Conservation (phyloP, 441 rosid genomes). For the Eutrema salsugineum region DNA sequence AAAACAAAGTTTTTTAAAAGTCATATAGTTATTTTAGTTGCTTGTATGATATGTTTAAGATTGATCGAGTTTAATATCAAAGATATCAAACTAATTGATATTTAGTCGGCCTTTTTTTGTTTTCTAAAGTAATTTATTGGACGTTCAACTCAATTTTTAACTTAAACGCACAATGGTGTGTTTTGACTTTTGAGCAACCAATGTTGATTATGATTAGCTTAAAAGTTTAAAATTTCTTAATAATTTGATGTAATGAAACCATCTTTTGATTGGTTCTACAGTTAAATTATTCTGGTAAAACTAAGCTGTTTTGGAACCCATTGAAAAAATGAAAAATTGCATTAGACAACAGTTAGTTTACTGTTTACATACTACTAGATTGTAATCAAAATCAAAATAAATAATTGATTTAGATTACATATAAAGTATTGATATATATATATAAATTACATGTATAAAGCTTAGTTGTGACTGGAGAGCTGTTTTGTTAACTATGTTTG, state of each 20-base stretch:
- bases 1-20: not conserved
- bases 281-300: not conserved
- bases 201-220: not conserved
- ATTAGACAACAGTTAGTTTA: not conserved
- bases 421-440: constrained; percentile 3
- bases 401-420: not conserved
- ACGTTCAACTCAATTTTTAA: constrained; percentile 10
- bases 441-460: constrained; percentile 22
- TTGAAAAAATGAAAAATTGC: not conserved
- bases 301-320: not conserved
- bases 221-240: not conserved
- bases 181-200: too few species aligned
- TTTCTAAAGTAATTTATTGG: not conserved
- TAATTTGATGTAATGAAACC: not conserved
- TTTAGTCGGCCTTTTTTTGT: too few species aligned
- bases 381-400: not conserved
- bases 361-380: not conserved
- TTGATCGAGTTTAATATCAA: too few species aligned
- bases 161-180: constrained; percentile 14
- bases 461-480: constrained; percentile 10
- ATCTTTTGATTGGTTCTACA: not conserved
- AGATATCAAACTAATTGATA: too few species aligned
- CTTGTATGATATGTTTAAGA: not conserved
- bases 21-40: not conserved
- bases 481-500: constrained; percentile 3